Evolutionary conservation across 495 filamentous ascomycete genomes (phyloP).

Genomic region (Penicillium egyptiacum): DNA sequence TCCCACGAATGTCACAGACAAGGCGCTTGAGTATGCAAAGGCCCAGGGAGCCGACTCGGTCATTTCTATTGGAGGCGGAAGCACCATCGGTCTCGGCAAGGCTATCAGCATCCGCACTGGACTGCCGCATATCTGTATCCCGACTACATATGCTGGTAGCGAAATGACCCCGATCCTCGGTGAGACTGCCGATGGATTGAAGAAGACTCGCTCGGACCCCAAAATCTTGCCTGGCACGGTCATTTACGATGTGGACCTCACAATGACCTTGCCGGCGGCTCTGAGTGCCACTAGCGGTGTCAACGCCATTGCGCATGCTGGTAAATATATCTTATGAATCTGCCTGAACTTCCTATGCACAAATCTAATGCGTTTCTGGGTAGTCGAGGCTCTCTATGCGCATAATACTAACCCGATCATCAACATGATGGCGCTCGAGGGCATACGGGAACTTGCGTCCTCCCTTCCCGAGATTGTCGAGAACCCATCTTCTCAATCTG

Average conservation of each 20-base stretch:
- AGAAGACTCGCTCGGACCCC: constrained; percentile 63
- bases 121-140: constrained; percentile 63
- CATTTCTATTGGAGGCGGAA: constrained; percentile 64
- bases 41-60: constrained; percentile 51
- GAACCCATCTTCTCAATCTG: constrained; percentile 47
- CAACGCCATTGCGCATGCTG: constrained; percentile 69
- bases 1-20: constrained; percentile 60
- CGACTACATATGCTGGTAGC: constrained; percentile 69
- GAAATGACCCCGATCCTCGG: constrained; percentile 71
- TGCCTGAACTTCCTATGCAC: neutral
- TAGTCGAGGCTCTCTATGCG: constrained; percentile 66
- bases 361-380: constrained; percentile 1
- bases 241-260: constrained; percentile 69
- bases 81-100: constrained; percentile 66
- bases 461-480: constrained; percentile 58
- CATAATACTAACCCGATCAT: constrained; percentile 62
- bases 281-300: constrained; percentile 66
- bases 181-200: constrained; percentile 62
- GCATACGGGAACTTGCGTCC: constrained; percentile 51
- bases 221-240: constrained; percentile 66
- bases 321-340: constrained; percentile 28
- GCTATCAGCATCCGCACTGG: constrained; percentile 65
- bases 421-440: constrained; percentile 58
- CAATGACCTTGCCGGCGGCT: constrained; percentile 59
- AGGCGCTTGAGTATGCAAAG: constrained; percentile 55